Evolutionary conservation across 148 eudicot genomes (phyloP), one percentile per base, ranked within the genome.

Genomic region (Vaccinium corymbosum): DNA sequence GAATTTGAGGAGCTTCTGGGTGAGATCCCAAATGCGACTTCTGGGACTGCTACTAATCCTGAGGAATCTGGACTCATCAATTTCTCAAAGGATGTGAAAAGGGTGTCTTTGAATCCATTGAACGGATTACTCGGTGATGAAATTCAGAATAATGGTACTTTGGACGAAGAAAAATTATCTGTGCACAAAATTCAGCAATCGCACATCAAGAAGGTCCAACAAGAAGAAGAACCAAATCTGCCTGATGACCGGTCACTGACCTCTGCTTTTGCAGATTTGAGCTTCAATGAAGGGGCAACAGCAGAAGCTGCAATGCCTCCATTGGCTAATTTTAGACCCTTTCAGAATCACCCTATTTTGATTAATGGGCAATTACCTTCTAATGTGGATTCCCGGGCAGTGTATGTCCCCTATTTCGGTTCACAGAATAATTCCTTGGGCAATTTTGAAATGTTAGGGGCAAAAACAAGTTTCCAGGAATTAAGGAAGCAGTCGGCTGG

Each of bases 1-100:
- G 90, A 88, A 86, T 85, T 88, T 77, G 90, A 88, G 81, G 81
- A 85, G 77, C 90, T 88, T 48, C 90, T 88, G 50, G 86, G 86
- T 50, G 90, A 88, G 86, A 88, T 88, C 46, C 90, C 90, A 2
- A 72, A 80, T 81, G 88, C 79, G 49, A 88, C 90, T 20, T 83
- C 86, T 80, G 85, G 76, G 71, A 75, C 72, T 50, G 51, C 81
- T 81, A 48, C 81, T 7, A 81, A 38, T 83, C 62, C 76, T 7
- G 87, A 87, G 57, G 84, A 87, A 84, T 73, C 80, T 76, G 83
- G 86, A 76, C 22, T 84, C 53, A 53, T 82, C 75, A 77, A 72
- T 57, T 71, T 64, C 73, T 83, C 78, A 2, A 87, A 87, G 79
- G 70, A 83, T 53, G 16, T 83, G 35, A 74, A 42, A 42, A 55